phyloP scores from a whole-genome alignment of 768 basidiomycete genomes.

The Clitopilus hobsonii region DNA sequence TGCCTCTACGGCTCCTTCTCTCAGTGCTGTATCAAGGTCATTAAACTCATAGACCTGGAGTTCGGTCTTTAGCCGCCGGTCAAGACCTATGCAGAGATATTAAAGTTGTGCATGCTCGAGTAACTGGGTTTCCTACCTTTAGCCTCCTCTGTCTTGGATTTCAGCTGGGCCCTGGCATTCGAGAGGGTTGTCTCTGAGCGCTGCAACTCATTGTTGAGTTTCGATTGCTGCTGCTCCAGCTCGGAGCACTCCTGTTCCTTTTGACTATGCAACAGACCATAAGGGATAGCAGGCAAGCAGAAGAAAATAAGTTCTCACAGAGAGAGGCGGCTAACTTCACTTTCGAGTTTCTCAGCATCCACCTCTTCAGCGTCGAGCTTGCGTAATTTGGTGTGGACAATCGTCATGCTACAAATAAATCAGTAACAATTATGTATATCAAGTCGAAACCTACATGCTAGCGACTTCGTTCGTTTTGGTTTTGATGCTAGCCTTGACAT shows the following conservation, averaged over 20 bases:
- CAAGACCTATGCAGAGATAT: conserved; percentile 39
- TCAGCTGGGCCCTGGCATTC: conserved; percentile 55
- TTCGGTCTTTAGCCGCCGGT: conserved; percentile 37
- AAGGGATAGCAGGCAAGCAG: not conserved
- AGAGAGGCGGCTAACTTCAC: conserved; percentile 55
- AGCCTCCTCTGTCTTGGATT: conserved; percentile 57
- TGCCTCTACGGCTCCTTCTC: conserved; percentile 39
- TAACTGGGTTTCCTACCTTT: conserved; percentile 40
- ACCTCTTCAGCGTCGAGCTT: conserved; percentile 56
- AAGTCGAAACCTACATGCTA: conserved; percentile 50
- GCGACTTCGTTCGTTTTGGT: conserved; percentile 62
- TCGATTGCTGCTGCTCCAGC: conserved; percentile 35
- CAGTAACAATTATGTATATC: not conserved
- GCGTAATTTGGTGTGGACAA: conserved; percentile 55
- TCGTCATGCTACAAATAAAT: conserved; percentile 48
- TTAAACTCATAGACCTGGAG: conserved; percentile 17
- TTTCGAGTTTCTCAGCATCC: conserved; percentile 68
- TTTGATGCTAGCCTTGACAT: conserved; percentile 67
- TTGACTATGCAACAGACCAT: conserved; percentile 35
- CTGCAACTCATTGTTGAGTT: conserved; percentile 54
- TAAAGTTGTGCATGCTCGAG: not conserved
- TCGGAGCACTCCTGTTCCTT: conserved; percentile 61
- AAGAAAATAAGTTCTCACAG: conserved; percentile 40
- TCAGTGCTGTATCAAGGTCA: conserved; percentile 43
- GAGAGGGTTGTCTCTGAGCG: conserved; percentile 59